A percentile compares a stretch with the other conserved stretches of the same genome.
Conservation (phyloP, 352 stramenopile genomes). For the Albugo laibachii region DNA sequence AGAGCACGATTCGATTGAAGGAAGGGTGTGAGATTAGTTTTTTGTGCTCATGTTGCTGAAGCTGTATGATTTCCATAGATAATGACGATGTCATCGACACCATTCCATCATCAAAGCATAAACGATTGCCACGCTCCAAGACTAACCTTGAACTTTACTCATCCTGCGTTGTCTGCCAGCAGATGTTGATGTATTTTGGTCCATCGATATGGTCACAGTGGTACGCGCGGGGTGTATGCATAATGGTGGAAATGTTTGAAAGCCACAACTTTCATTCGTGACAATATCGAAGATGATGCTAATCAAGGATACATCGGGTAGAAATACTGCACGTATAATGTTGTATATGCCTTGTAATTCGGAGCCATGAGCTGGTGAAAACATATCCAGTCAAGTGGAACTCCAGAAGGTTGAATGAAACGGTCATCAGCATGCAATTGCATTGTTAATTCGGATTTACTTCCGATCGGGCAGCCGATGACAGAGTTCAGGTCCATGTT, state of each 20-base stretch:
- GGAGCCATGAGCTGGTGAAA: constrained; percentile 10
- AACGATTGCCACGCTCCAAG: constrained; percentile 16
- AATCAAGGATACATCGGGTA: constrained; percentile 14
- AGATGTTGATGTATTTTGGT: constrained; percentile 17
- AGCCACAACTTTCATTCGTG: constrained; percentile 14
- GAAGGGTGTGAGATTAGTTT: background rate
- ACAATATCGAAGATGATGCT: constrained; percentile 10
- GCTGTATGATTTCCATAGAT: constrained; percentile 13
- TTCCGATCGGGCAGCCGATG: constrained; percentile 5
- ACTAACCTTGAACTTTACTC: constrained; percentile 15
- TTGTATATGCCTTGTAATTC: constrained; percentile 6
- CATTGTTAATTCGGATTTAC: background rate
- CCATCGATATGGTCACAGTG: constrained; percentile 13
- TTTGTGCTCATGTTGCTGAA: constrained; percentile 9
- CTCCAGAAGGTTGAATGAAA: constrained; percentile 22
- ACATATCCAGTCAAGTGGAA: constrained; percentile 22
- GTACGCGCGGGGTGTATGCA: constrained; percentile 10
- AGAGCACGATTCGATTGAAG: background rate
- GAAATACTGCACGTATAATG: constrained; percentile 12
- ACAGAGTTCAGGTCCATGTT: constrained; percentile 22
- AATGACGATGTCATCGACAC: constrained; percentile 16
- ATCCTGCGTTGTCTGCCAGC: constrained; percentile 18
- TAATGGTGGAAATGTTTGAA: constrained; percentile 22
- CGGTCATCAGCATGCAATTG: constrained; percentile 19
- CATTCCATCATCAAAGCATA: constrained; percentile 18